Evolutionary conservation across 805 yeast genomes (phyloP).

Genomic region (Cyberlindnera mrakii): DNA sequence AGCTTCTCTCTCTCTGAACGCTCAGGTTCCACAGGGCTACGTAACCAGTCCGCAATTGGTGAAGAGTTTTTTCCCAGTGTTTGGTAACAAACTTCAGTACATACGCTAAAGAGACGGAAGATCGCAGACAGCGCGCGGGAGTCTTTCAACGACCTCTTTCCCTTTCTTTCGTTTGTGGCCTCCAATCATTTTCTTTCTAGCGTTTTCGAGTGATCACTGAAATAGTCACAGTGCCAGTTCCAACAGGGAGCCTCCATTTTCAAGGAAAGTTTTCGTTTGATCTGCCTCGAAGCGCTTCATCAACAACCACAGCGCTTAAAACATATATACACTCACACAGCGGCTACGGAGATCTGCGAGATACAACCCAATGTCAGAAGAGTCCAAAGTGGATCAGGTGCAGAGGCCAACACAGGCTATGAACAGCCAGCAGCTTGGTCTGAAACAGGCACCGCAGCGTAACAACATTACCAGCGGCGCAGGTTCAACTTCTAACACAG

Average conservation of each 20-base stretch:
- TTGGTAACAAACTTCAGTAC: not conserved
- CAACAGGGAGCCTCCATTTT: too few relatives aligned
- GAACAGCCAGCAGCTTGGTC: not conserved
- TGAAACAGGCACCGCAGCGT: too few relatives aligned
- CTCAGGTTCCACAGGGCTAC: not conserved
- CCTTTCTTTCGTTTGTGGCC: too few relatives aligned
- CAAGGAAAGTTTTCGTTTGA: too few relatives aligned
- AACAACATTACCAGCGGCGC: too few relatives aligned
- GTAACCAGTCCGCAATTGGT: slow-evolving; percentile 1
- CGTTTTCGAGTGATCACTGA: too few relatives aligned
- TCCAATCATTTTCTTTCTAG: too few relatives aligned
- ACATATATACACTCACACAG: not conserved
- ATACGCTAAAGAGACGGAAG: not conserved
- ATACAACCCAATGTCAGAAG: not conserved
- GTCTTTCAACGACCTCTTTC: too few relatives aligned
- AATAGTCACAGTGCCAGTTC: too few relatives aligned
- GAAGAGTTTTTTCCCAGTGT: not conserved
- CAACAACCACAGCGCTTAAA: not conserved
- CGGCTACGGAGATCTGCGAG: not conserved
- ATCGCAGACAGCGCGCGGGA: too few relatives aligned
- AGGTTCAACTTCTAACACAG: slow-evolving; percentile 1
- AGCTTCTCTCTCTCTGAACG: too few relatives aligned
- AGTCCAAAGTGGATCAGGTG: not conserved
- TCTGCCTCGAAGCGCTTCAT: too few relatives aligned
- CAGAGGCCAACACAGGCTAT: not conserved